These are phyloP conservation scores for Monosporascus sp. DNA, from an alignment of 2,329 filamentous ascomycete species.

Conservation along the genomic window DNA sequence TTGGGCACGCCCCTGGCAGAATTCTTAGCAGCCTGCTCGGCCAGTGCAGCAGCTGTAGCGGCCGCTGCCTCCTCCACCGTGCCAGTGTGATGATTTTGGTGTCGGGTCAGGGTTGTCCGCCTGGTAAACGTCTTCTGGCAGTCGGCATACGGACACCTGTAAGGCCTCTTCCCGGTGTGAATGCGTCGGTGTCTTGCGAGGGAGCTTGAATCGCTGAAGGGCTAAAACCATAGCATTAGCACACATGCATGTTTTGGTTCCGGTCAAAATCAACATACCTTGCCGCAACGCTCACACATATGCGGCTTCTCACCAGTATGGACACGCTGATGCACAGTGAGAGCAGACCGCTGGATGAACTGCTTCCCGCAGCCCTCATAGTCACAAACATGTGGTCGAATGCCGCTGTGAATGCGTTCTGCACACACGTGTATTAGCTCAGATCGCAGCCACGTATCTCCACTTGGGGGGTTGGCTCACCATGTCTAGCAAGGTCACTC, in stretches of 20 bases:
- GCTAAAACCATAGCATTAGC: slow-evolving; percentile 46
- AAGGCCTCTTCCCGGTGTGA: slow-evolving; percentile 91
- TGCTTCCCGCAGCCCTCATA: slow-evolving; percentile 85
- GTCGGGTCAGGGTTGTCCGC: slow-evolving; percentile 87
- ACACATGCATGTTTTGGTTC: neutral
- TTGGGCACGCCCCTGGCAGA: slow-evolving; percentile 14
- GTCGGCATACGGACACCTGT: slow-evolving; percentile 95
- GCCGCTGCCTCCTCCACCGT: slow-evolving; percentile 91
- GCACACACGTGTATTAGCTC: slow-evolving; percentile 19
- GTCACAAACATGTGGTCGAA: slow-evolving; percentile 89
- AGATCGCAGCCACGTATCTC: neutral
- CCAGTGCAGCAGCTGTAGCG: slow-evolving; percentile 80
- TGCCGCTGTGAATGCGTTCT: slow-evolving; percentile 95
- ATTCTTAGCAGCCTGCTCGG: slow-evolving; percentile 35
- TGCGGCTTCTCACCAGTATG: slow-evolving; percentile 98
- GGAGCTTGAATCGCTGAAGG: slow-evolving; percentile 94
- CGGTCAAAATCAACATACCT: slow-evolving; percentile 56
- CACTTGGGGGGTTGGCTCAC: slow-evolving; percentile 48
- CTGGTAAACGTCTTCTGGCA: slow-evolving; percentile 98
- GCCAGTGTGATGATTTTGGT: slow-evolving; percentile 93
- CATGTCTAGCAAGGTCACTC: slow-evolving; percentile 91
- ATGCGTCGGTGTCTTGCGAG: slow-evolving; percentile 90
- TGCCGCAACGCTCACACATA: slow-evolving; percentile 93
- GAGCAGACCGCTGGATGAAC: slow-evolving; percentile 92
- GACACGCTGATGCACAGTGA: slow-evolving; percentile 92